Evolutionary conservation across 2,329 filamentous ascomycete species (phyloP).

Genomic region (Microsporum canis): DNA sequence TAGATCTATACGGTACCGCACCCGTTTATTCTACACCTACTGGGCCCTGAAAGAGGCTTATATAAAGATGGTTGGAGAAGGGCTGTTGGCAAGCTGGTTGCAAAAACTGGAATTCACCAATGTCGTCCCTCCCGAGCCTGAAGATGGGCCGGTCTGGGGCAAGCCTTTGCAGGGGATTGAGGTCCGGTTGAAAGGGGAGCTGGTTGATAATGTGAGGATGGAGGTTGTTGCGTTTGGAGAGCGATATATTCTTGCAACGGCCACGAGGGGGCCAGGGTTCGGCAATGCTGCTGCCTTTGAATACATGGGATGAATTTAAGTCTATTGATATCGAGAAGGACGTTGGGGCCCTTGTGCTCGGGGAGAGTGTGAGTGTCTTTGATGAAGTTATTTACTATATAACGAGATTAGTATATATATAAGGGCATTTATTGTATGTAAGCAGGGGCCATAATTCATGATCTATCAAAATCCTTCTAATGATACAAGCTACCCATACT

Average conservation of each 20-base stretch:
- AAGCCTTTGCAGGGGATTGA: conserved; percentile 34
- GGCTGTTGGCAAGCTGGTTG: conserved; percentile 50
- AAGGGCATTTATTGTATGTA: neutral
- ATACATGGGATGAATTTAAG: conserved; percentile 32
- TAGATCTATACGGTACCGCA: conserved; percentile 42
- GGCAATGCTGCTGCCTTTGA: conserved; percentile 2
- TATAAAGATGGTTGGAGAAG: conserved; percentile 56
- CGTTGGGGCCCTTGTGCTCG: conserved; percentile 32
- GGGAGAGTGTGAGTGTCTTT: conserved; percentile 22
- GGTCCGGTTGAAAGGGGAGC: conserved; percentile 38
- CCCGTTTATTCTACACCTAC: conserved; percentile 52
- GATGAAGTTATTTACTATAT: neutral
- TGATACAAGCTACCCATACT: neutral
- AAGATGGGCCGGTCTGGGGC: conserved; percentile 22
- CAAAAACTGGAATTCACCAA: conserved; percentile 49
- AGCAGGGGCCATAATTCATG: neutral
- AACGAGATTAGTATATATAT: neutral
- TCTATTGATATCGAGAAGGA: conserved; percentile 39
- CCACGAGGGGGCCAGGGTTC: conserved; percentile 31
- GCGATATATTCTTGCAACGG: conserved; percentile 49
- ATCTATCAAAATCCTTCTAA: neutral
- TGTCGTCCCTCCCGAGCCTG: conserved; percentile 30
- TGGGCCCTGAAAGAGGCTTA: conserved; percentile 58
- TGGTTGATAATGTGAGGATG: conserved; percentile 43
- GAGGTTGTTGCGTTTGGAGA: conserved; percentile 49